Percentiles rank a stretch among this genome's conserved stretches.
Conservation (phyloP, 2,329 filamentous ascomycete species). For the Spiromastix sp. region DNA sequence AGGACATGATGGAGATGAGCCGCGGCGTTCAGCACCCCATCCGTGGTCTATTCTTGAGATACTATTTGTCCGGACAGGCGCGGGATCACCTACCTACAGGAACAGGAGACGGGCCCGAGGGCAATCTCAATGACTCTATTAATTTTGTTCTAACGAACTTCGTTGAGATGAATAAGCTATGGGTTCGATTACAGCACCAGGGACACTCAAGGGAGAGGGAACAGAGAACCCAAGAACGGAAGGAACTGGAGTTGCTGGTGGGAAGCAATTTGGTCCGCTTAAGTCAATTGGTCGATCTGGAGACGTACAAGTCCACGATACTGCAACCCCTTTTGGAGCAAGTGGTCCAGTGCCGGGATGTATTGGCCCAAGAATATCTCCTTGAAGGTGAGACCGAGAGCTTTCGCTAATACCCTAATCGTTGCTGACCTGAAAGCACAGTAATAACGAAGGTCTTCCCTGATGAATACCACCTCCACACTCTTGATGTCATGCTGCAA, state of each 20-base stretch:
- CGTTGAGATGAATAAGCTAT: slow-evolving; percentile 99
- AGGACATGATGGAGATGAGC: slow-evolving; percentile 99
- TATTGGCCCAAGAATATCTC: slow-evolving; percentile 92
- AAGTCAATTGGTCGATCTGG: slow-evolving; percentile 89
- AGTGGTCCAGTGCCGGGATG: slow-evolving; percentile 94
- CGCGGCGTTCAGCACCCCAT: slow-evolving; percentile 94
- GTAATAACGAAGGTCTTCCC: slow-evolving; percentile 99
- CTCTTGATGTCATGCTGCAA: slow-evolving; percentile 85
- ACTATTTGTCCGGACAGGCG: slow-evolving; percentile 92
- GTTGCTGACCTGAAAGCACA: slow-evolving; percentile 24
- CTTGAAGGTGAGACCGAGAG: slow-evolving; percentile 52
- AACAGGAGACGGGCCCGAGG: slow-evolving; percentile 80
- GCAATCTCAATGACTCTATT: slow-evolving; percentile 93
- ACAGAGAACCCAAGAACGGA: slow-evolving; percentile 83
- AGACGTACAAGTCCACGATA: slow-evolving; percentile 86
- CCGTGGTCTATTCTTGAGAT: slow-evolving; percentile 85
- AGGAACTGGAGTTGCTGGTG: slow-evolving; percentile 89
- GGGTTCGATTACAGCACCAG: slow-evolving; percentile 95
- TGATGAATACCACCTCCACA: slow-evolving; percentile 96
- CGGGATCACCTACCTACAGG: slow-evolving; percentile 77
- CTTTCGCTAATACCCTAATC: not conserved
- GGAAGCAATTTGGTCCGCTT: slow-evolving; percentile 92
- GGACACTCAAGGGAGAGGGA: slow-evolving; percentile 93
- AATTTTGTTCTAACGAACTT: slow-evolving; percentile 98
- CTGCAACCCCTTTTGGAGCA: slow-evolving; percentile 84